These are phyloP conservation scores for Populus hybrid DNA, from an alignment of 441 rosid genomes.

Conservation along the genomic window DNA sequence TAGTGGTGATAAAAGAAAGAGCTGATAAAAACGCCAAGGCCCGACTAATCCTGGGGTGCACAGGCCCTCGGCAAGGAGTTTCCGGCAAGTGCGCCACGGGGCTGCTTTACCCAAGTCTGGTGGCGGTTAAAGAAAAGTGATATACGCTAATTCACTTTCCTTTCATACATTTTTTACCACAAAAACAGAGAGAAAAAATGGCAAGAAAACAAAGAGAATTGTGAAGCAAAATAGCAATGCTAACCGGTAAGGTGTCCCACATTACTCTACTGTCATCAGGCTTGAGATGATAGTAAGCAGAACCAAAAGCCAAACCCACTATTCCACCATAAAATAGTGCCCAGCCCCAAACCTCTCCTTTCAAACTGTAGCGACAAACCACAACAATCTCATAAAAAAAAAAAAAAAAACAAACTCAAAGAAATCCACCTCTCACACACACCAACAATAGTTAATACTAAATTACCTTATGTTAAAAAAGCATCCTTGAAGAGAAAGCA, in stretches of 20 bases:
- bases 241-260: constrained; percentile 83
- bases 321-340: constrained; percentile 64
- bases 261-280: constrained; percentile 63
- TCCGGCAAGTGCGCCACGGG: not conserved
- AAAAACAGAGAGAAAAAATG: not conserved
- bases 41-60: too few relatives aligned
- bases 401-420: constrained; percentile 1
- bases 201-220: not conserved
- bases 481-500: constrained; percentile 62
- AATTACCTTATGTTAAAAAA: constrained; percentile 58
- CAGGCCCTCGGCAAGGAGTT: too few relatives aligned
- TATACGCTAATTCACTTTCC: not conserved
- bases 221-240: constrained; percentile 25
- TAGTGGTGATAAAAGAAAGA: not conserved
- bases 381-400: not conserved
- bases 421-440: not conserved
- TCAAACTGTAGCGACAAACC: constrained; percentile 42
- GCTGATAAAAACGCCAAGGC: not conserved
- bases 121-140: not conserved
- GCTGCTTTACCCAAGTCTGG: not conserved
- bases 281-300: constrained; percentile 84
- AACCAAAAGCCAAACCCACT: constrained; percentile 71
- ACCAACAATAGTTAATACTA: not conserved
- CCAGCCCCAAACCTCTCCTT: constrained; percentile 85
- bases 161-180: constrained; percentile 1